phyloP scores from a whole-genome alignment of 495 filamentous ascomycete genomes.

The Lophiotrema nucula region DNA sequence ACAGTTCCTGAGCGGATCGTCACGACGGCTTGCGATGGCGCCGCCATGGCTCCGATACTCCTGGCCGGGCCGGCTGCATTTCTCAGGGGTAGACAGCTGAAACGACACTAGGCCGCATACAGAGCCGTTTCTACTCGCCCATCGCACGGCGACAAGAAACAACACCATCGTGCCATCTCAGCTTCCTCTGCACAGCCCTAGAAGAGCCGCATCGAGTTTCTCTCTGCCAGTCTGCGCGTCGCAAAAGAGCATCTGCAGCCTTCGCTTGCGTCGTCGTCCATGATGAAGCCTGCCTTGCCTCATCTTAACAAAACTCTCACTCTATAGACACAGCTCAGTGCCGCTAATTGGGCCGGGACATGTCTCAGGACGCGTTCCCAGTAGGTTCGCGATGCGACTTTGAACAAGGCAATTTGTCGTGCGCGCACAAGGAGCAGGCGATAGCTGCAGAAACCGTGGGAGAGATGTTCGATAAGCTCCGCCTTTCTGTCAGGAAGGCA shows the following conservation, averaged over 20 bases:
- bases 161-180: constrained; percentile 24
- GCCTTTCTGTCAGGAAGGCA: too few species aligned
- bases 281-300: constrained; percentile 23
- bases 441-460: too few species aligned
- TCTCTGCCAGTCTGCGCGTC: constrained; percentile 3
- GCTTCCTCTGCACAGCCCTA: constrained; percentile 28
- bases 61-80: constrained; percentile 21
- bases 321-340: background rate
- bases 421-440: too few species aligned
- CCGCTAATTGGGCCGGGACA: constrained; percentile 17
- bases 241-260: constrained; percentile 20
- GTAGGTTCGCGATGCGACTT: constrained; percentile 4
- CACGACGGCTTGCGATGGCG: constrained; percentile 15
- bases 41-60: constrained; percentile 8
- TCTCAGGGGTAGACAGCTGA: constrained; percentile 29
- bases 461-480: too few species aligned
- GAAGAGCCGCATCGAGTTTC: constrained; percentile 26
- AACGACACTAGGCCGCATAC: constrained; percentile 20
- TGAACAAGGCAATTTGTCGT: too few species aligned
- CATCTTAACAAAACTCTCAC: constrained; percentile 27
- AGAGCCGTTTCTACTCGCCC: constrained; percentile 23
- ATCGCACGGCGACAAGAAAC: constrained; percentile 23
- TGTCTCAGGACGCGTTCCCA: constrained; percentile 30
- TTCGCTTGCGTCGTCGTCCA: constrained; percentile 23
- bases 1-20: constrained; percentile 8